phyloP scores from a whole-genome alignment of 352 stramenopile genomes.

The Pythium folliculosum region DNA sequence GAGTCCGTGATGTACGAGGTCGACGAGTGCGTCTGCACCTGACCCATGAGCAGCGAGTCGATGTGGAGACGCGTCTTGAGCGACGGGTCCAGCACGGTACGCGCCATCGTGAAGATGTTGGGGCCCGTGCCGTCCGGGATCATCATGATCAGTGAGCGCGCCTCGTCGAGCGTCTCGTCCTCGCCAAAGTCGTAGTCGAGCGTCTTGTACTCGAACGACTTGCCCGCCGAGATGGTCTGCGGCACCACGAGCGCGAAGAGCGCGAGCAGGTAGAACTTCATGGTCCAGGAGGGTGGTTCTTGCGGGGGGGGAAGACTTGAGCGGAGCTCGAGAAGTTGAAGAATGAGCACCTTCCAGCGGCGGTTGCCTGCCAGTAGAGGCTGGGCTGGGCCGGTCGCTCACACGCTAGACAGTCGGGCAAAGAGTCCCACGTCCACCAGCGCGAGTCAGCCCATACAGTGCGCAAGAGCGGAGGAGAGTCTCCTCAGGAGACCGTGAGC shows the following conservation, averaged over 20 bases:
- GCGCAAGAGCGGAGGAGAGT: neutral
- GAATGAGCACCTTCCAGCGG: conserved; percentile 6
- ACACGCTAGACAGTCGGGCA: neutral
- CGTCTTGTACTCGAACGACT: conserved; percentile 62
- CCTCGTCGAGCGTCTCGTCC: conserved; percentile 43
- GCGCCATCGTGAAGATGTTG: conserved; percentile 63
- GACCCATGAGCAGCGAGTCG: conserved; percentile 54
- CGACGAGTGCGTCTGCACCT: conserved; percentile 61
- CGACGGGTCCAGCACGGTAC: conserved; percentile 55
- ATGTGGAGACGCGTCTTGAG: conserved; percentile 62
- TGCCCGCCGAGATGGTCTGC: conserved; percentile 24
- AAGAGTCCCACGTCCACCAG: neutral
- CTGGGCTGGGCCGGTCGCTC: neutral
- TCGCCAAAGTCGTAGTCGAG: conserved; percentile 62
- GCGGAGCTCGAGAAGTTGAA: conserved; percentile 20
- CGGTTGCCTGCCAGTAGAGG: neutral
- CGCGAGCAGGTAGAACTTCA: conserved; percentile 37
- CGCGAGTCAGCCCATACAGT: neutral
- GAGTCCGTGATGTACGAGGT: conserved; percentile 74
- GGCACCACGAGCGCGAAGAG: conserved; percentile 34
- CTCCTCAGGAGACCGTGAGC: too few relatives aligned
- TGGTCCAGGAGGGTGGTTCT: conserved; percentile 20
- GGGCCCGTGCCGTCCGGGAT: conserved; percentile 67
- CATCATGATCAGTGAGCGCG: conserved; percentile 74
- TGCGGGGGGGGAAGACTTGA: conserved; percentile 8